phyloP scores from a whole-genome alignment of 768 basidiomycete species.

The Guyanaporus albipodus region DNA sequence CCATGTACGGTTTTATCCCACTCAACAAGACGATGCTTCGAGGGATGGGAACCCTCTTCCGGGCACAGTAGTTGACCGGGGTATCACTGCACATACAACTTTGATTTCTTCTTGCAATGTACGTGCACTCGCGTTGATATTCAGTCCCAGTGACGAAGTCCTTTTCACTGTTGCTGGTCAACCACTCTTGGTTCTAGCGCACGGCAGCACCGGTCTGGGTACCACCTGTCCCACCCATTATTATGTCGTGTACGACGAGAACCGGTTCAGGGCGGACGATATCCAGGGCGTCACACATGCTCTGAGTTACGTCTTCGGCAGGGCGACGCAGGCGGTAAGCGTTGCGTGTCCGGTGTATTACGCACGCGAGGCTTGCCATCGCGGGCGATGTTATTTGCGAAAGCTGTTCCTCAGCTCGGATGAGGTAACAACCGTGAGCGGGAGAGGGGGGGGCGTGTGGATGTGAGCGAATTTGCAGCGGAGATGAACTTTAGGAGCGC shows the following conservation, averaged over 20 bases:
- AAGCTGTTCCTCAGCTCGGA: not conserved
- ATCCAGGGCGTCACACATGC: not conserved
- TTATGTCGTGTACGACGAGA: not conserved
- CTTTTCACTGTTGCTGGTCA: not conserved
- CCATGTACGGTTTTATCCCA: not conserved
- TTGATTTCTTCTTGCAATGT: conserved; percentile 1
- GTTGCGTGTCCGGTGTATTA: not conserved
- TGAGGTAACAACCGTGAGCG: not conserved
- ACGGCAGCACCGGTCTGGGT: not conserved
- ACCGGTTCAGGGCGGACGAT: not conserved
- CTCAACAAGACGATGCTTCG: not conserved
- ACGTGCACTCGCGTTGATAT: not conserved
- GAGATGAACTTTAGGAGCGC: not conserved
- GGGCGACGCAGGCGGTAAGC: not conserved
- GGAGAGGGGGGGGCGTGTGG: too few relatives aligned
- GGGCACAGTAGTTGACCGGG: not conserved
- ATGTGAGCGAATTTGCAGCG: not conserved
- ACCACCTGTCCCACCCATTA: not conserved
- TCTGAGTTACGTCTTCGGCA: not conserved
- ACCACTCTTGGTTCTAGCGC: not conserved
- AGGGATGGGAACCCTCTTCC: not conserved
- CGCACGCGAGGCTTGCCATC: not conserved
- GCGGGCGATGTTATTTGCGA: not conserved
- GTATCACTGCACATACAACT: not conserved
- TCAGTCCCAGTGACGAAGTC: too few relatives aligned